These are phyloP conservation scores for Xylaria curta DNA, from an alignment of 495 filamentous ascomycete species.

Conservation along the genomic window DNA sequence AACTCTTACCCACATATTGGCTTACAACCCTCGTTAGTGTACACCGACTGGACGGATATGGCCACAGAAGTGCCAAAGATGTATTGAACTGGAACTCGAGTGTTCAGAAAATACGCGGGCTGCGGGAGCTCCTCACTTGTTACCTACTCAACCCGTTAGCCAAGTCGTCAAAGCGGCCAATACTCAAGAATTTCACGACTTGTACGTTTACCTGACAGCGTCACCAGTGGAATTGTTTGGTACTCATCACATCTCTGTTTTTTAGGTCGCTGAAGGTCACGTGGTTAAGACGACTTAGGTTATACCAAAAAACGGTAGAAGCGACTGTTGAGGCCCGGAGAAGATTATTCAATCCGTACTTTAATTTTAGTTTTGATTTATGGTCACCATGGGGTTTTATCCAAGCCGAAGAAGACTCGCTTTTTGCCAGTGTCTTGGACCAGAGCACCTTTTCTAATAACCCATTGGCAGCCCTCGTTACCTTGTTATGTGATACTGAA, in stretches of 20 bases:
- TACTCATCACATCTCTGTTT: background rate
- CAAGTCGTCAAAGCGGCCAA: background rate
- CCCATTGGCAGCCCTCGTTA: background rate
- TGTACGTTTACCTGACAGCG: background rate
- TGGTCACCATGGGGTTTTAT: too few species aligned
- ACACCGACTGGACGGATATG: background rate
- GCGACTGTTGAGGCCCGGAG: background rate
- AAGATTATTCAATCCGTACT: too few species aligned
- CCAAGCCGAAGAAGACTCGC: background rate
- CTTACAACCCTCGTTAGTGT: background rate
- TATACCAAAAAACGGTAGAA: background rate
- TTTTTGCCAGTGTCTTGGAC: background rate
- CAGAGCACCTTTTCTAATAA: background rate
- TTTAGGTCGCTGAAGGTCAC: background rate
- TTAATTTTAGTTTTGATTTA: too few species aligned
- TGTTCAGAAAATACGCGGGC: slow-evolving; percentile 8
- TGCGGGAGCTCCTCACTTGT: slow-evolving; percentile 4
- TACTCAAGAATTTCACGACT: background rate
- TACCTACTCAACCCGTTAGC: background rate
- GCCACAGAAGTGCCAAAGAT: slow-evolving; percentile 10
- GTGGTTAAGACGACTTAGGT: slow-evolving; percentile 2
- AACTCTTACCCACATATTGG: background rate
- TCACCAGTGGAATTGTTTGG: background rate
- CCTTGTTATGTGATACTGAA: too few species aligned
- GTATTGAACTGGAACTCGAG: slow-evolving; percentile 6